Base-by-base conservation (phyloP, 805 yeast genomes). In the Kodamaea sagamina region DNA sequence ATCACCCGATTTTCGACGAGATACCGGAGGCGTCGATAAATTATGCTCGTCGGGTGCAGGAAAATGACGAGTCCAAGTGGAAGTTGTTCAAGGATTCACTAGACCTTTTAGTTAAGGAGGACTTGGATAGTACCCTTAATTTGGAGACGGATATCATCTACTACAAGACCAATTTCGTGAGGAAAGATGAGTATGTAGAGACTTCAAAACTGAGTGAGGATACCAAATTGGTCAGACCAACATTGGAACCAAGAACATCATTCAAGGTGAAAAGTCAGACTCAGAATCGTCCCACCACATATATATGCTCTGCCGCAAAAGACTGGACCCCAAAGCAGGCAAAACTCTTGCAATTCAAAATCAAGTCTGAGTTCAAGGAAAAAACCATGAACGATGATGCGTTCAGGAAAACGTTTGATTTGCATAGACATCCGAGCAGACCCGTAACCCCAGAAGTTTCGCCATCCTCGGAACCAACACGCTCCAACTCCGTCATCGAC, bases 1-100 rank as follows among this genome's bases (percentile, higher is more conserved):
- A 63, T 48, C 74, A 68, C 51, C 74, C 76, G 6, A 65, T 70
- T 9, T 71, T 71, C 52, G 68, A 69, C 46, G 76, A 71, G 47
- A 67, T 71, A 15, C 73, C 75, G 3, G 74, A 67, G 46, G 64
- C 68, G 13, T 54, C 55, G 22, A 44, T 68, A 26, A 69, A 67
- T 50, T 62, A 43, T 39, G 74, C 76, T 22, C 34, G 42, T 13
- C 49, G 62, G 24, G 44, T 54, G 3, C 25, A 24, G 12, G 39
- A 12, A 16, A 15, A 29, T 10, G 43, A 39, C 3, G 43, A 50
- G 16, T 60, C 51, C 28, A 53, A 50, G 5, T 71, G 76, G 76
- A 52, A 42, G 12, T 50, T 71, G 26, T 35, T 52, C 10, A 56
- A 57, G 24, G 75, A 71, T 54, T 58, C 70, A 15, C 51, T 71